These are phyloP conservation scores for Sporothrix mexicana DNA, from an alignment of 2,329 filamentous ascomycete species.

Conservation along the genomic window DNA sequence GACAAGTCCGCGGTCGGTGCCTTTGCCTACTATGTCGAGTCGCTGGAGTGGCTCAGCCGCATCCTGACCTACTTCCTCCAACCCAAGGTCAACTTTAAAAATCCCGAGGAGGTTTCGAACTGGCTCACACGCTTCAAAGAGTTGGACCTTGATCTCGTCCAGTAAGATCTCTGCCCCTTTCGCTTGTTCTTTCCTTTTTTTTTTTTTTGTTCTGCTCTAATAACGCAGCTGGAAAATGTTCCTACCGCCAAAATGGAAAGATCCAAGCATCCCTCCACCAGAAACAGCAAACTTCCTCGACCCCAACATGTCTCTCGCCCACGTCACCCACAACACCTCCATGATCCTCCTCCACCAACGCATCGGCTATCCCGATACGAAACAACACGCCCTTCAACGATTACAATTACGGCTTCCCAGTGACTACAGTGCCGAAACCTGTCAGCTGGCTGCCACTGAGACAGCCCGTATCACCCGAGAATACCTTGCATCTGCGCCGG, in stretches of 20 bases:
- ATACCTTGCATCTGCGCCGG: not conserved
- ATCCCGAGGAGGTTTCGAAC: not conserved
- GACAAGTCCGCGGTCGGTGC: slow-evolving; percentile 14
- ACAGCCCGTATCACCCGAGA: not conserved
- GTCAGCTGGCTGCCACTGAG: not conserved
- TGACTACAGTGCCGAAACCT: slow-evolving; percentile 17
- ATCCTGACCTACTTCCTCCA: slow-evolving; percentile 20
- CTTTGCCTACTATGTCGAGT: slow-evolving; percentile 20
- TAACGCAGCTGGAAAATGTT: slow-evolving; percentile 12
- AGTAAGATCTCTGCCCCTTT: not conserved
- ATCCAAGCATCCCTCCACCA: slow-evolving; percentile 8
- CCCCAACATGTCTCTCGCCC: slow-evolving; percentile 14
- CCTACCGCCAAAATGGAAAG: slow-evolving; percentile 10
- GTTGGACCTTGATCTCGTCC: slow-evolving; percentile 8
- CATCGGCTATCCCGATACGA: slow-evolving; percentile 13
- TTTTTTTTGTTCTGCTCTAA: too few species aligned
- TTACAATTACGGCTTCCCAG: slow-evolving; percentile 2
- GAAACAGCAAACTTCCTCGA: slow-evolving; percentile 15
- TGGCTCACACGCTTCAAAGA: slow-evolving; percentile 22
- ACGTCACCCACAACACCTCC: slow-evolving; percentile 15
- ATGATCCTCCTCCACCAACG: slow-evolving; percentile 13
- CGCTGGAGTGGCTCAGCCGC: slow-evolving; percentile 18
- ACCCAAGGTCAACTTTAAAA: slow-evolving; percentile 19
- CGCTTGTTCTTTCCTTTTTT: too few species aligned
- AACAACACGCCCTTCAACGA: not conserved